These are phyloP conservation scores for Podosphaera xanthii DNA, from an alignment of 2,329 filamentous ascomycete genomes.

Conservation along the genomic window DNA sequence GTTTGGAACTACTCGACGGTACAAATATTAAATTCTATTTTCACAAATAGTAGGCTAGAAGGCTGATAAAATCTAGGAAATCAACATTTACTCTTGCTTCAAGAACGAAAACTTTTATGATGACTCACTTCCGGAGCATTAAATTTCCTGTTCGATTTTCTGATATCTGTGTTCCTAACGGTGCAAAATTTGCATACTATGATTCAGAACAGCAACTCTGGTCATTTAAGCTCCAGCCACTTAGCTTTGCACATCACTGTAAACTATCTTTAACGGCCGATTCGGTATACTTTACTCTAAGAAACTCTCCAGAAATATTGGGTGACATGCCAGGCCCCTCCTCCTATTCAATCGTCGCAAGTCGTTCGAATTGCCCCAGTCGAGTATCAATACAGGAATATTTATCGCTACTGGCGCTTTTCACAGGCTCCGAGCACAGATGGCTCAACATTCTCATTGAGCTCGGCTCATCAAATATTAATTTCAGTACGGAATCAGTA, in stretches of 20 bases:
- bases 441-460: constrained; percentile 27
- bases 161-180: constrained; percentile 11
- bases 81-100: constrained; percentile 13
- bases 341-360: constrained; percentile 22
- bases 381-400: constrained; percentile 24
- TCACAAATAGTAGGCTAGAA: not conserved
- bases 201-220: constrained; percentile 6
- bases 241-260: constrained; percentile 16
- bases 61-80: not conserved
- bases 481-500: constrained; percentile 31
- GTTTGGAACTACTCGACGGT: not conserved
- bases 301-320: constrained; percentile 6
- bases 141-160: constrained; percentile 11
- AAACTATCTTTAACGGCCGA: constrained; percentile 15
- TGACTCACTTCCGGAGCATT: constrained; percentile 15
- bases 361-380: constrained; percentile 22
- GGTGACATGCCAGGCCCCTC: constrained; percentile 12
- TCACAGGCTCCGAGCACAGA: constrained; percentile 20
- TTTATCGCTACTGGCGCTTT: constrained; percentile 21
- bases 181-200: constrained; percentile 12
- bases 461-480: constrained; percentile 29
- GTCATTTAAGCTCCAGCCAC: constrained; percentile 1
- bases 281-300: constrained; percentile 12
- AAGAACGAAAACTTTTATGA: constrained; percentile 12
- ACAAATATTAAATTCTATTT: not conserved